A percentile compares a stretch with the other conserved stretches of the same genome.
phyloP scores from a whole-genome alignment of 495 filamentous ascomycete genomes.

The Xylaria nigripes region DNA sequence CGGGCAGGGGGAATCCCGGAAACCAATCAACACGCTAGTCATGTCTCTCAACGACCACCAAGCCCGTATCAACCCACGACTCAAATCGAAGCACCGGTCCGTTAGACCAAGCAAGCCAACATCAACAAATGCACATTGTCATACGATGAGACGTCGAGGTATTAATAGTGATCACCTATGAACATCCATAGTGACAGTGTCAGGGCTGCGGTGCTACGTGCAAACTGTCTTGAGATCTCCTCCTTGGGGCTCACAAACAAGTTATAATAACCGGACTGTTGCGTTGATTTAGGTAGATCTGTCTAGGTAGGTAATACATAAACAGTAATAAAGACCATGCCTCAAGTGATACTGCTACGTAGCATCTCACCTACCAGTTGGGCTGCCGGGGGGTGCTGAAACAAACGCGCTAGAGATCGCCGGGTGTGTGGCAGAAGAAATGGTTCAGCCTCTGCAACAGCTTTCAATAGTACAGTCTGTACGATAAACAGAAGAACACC shows the following conservation, averaged over 20 bases:
- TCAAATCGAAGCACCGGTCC: not conserved
- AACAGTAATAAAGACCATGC: too few species aligned
- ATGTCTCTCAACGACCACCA: not conserved
- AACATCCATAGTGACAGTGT: too few species aligned
- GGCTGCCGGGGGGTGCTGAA: not conserved
- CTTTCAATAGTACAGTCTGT: not conserved
- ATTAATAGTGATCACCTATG: too few species aligned
- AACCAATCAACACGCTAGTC: not conserved
- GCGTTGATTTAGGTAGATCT: too few species aligned
- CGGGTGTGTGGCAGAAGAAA: not conserved
- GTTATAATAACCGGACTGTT: too few species aligned
- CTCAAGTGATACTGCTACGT: too few species aligned
- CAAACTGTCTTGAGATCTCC: too few species aligned
- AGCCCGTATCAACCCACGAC: not conserved
- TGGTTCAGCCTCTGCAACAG: not conserved
- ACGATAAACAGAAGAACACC: not conserved
- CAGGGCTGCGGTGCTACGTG: too few species aligned
- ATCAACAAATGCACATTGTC: not conserved
- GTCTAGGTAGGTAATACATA: too few species aligned
- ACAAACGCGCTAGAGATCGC: not conserved
- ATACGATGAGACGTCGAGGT: not conserved
- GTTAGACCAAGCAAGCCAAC: not conserved
- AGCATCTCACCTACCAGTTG: too few species aligned
- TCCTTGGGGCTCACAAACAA: too few species aligned
- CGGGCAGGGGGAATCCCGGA: not conserved